phyloP scores from a whole-genome alignment of 169 alveolate genomes.

The Plasmodium reichenowi region DNA sequence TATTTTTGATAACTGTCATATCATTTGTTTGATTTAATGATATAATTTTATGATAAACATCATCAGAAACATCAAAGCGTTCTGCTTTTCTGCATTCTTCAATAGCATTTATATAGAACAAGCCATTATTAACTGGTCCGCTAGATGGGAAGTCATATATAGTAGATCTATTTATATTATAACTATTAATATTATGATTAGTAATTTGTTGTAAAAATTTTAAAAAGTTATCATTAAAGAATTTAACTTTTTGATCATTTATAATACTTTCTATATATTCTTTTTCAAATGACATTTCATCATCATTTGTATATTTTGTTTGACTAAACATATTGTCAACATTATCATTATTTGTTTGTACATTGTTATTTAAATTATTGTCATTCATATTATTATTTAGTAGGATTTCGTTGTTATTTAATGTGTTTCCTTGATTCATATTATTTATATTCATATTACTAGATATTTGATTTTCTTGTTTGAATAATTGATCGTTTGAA shows the following conservation, averaged over 20 bases:
- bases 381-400: neutral
- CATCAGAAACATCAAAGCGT: conserved; percentile 46
- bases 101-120: conserved; percentile 52
- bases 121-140: conserved; percentile 26
- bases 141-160: conserved; percentile 49
- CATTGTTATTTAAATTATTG: no score
- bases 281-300: conserved; percentile 55
- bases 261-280: conserved; percentile 23
- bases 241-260: conserved; percentile 15
- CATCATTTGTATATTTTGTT: conserved; percentile 31
- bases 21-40: conserved; percentile 12
- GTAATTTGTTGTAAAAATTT: conserved; percentile 51
- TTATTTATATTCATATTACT: no score
- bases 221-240: conserved; percentile 49
- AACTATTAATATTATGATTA: conserved; percentile 59
- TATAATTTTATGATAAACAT: conserved; percentile 54
- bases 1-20: conserved; percentile 63
- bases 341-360: conserved; percentile 13
- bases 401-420: neutral
- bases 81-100: conserved; percentile 69
- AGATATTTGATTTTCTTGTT: no score
- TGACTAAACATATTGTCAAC: conserved; percentile 2
- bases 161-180: conserved; percentile 64
- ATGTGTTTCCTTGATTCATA: no score
- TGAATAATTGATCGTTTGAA: no score